phyloP scores from a whole-genome alignment of 2,329 filamentous ascomycete genomes.

The Lecanoromycetidae sp. region DNA sequence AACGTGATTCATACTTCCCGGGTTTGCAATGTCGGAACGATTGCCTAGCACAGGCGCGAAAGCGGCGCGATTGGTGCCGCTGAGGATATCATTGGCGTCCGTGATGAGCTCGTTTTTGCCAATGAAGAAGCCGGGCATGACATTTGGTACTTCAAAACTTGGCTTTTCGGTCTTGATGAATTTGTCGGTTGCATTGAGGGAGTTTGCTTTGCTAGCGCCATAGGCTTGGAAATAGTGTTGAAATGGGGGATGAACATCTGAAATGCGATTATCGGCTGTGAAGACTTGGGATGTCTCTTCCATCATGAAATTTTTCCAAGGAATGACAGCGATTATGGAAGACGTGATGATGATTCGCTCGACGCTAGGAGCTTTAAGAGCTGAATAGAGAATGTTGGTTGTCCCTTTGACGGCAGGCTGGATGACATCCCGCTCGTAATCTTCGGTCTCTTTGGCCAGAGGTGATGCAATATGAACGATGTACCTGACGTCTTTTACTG shows the following conservation, averaged over 20 bases:
- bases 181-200: conserved; percentile 25
- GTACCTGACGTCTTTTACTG: conserved; percentile 23
- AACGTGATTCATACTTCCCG: conserved; percentile 28
- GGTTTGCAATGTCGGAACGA: conserved; percentile 18
- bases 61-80: conserved; percentile 28
- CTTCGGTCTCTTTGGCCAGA: conserved; percentile 9
- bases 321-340: conserved; percentile 24
- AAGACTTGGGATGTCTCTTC: not conserved
- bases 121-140: conserved; percentile 29
- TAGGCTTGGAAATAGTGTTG: conserved; percentile 27
- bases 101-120: conserved; percentile 28
- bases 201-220: conserved; percentile 27
- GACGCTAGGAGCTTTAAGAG: conserved; percentile 25
- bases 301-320: not conserved
- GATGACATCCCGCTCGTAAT: conserved; percentile 15
- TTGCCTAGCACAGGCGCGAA: conserved; percentile 27
- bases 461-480: conserved; percentile 13
- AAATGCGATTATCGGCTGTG: not conserved
- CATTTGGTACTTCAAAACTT: conserved; percentile 27
- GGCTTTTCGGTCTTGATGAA: conserved; percentile 27
- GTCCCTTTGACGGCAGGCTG: conserved; percentile 26
- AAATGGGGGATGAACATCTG: conserved; percentile 21
- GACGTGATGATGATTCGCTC: conserved; percentile 34
- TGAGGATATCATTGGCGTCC: conserved; percentile 22
- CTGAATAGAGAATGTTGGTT: conserved; percentile 28